These are phyloP conservation scores for Candida mesenterica DNA, from an alignment of 1,139 yeast genomes.

Conservation along the genomic window DNA sequence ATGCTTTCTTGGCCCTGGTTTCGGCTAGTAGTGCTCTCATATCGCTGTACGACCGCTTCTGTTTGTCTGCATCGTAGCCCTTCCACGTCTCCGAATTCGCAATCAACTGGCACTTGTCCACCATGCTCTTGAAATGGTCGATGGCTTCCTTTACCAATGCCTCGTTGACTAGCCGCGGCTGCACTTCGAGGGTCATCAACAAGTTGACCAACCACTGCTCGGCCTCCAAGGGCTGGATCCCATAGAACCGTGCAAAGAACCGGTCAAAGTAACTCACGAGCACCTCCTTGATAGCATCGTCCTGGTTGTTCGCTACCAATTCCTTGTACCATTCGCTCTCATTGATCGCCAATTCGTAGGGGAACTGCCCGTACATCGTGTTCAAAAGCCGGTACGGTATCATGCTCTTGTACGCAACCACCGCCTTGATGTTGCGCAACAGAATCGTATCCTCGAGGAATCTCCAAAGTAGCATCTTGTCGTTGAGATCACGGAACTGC, in stretches of 20 bases:
- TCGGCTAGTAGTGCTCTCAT: not conserved
- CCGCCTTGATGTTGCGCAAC: conserved; percentile 13
- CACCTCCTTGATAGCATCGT: conserved; percentile 11
- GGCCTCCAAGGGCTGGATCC: conserved; percentile 12
- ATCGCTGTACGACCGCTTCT: not conserved
- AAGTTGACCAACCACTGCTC: conserved; percentile 16
- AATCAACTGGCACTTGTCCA: conserved; percentile 8
- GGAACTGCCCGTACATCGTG: not conserved
- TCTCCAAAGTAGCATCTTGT: conserved; percentile 9
- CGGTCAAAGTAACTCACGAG: conserved; percentile 17
- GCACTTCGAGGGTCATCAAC: conserved; percentile 10
- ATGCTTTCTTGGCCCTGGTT: not conserved
- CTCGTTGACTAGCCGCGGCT: conserved; percentile 9
- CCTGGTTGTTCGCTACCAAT: conserved; percentile 9
- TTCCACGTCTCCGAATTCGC: not conserved
- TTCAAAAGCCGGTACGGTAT: conserved; percentile 12
- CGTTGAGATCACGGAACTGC: conserved; percentile 10
- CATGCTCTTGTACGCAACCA: conserved; percentile 13
- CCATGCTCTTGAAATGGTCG: conserved; percentile 10
- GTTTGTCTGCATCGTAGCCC: not conserved
- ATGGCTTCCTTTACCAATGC: conserved; percentile 11
- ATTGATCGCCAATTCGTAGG: conserved; percentile 11
- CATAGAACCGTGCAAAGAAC: conserved; percentile 16
- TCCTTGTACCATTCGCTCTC: conserved; percentile 6
- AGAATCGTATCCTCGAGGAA: conserved; percentile 12